phyloP scores from a whole-genome alignment of 345 rosid genomes.

The Eucalyptus shirleyi region DNA sequence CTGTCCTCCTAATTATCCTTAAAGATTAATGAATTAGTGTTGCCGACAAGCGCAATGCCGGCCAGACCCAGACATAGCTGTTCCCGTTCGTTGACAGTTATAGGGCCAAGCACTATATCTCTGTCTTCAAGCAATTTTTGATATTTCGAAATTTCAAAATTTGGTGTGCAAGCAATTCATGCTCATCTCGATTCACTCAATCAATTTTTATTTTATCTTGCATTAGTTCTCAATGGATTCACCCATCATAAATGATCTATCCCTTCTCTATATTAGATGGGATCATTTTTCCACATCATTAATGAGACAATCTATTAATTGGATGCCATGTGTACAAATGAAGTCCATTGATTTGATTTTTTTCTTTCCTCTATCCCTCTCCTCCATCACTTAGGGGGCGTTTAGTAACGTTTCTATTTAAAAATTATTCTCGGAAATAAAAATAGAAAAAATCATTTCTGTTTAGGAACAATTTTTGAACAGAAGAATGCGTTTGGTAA shows the following conservation, averaged over 20 bases:
- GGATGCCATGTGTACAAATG: not conserved
- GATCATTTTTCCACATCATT: not conserved
- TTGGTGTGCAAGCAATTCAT: not conserved
- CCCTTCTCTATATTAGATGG: not conserved
- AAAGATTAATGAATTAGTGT: not conserved
- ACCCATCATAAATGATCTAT: not conserved
- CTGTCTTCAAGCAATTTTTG: not conserved
- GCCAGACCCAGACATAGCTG: not conserved
- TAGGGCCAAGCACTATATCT: not conserved
- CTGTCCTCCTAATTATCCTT: not conserved
- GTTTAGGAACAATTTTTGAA: no score
- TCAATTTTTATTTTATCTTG: not conserved
- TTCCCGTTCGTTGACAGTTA: not conserved
- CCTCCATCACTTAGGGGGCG: accelerated
- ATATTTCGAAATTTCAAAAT: not conserved
- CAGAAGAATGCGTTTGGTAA: accelerated
- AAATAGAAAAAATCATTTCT: no score
- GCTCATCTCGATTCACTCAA: not conserved
- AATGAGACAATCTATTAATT: not conserved
- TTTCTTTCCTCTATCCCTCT: not conserved
- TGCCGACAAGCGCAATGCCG: not conserved
- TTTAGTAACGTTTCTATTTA: no score
- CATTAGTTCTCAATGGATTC: not conserved
- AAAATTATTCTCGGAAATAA: accelerated
- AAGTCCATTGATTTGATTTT: not conserved